These are phyloP conservation scores for Pulveroboletus sp. DNA, from an alignment of 768 basidiomycete species.

Conservation along the genomic window DNA sequence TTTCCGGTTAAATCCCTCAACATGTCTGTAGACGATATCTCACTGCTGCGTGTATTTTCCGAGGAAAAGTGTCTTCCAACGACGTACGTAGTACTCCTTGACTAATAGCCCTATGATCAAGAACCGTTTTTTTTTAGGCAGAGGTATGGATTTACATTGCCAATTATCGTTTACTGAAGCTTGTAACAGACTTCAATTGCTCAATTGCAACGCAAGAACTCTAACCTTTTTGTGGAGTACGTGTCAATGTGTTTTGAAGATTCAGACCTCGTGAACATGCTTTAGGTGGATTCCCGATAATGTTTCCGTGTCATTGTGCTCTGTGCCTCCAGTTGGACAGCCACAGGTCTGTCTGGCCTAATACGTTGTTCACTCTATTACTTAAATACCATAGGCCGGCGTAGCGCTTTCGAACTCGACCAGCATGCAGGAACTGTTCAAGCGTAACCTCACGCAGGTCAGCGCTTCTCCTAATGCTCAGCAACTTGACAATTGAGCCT, in stretches of 20 bases:
- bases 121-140: slow-evolving; percentile 33
- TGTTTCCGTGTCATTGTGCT: slow-evolving; percentile 77
- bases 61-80: slow-evolving; percentile 73
- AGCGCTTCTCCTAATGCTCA: slow-evolving; percentile 8
- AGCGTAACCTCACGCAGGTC: slow-evolving; percentile 62
- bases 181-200: slow-evolving; percentile 55
- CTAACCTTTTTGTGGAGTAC: slow-evolving; percentile 75
- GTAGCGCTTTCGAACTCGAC: slow-evolving; percentile 76
- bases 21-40: slow-evolving; percentile 60
- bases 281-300: slow-evolving; percentile 87
- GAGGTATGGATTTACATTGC: slow-evolving; percentile 39
- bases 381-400: slow-evolving; percentile 44
- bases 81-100: slow-evolving; percentile 50
- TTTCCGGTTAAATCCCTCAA: background rate
- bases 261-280: slow-evolving; percentile 1
- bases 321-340: slow-evolving; percentile 79
- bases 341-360: slow-evolving; percentile 43
- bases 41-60: slow-evolving; percentile 84
- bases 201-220: slow-evolving; percentile 73
- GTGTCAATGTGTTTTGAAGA: slow-evolving; percentile 13
- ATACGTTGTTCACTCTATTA: background rate
- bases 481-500: slow-evolving; percentile 1
- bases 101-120: background rate
- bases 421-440: slow-evolving; percentile 82
- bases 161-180: slow-evolving; percentile 3